These are phyloP conservation scores for Cadophora sp. DNA, from an alignment of 2,329 filamentous ascomycete genomes.

Conservation along the genomic window DNA sequence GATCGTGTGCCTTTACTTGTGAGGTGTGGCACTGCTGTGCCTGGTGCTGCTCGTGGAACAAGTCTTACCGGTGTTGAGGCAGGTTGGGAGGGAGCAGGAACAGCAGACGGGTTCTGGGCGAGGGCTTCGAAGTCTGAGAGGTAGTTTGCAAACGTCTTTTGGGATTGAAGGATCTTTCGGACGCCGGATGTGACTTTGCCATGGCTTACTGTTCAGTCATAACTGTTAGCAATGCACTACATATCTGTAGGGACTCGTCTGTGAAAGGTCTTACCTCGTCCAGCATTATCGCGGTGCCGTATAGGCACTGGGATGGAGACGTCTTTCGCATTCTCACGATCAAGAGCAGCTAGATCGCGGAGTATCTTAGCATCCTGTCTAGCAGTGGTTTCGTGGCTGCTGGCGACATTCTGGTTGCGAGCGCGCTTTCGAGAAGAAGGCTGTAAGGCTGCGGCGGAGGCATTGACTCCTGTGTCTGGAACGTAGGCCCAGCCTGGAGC, in stretches of 20 bases:
- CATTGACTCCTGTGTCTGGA: conserved; percentile 71
- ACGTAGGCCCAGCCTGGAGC: conserved; percentile 95
- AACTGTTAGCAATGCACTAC: neutral
- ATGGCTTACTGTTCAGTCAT: conserved; percentile 37
- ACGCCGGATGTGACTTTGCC: conserved; percentile 57
- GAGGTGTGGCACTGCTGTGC: conserved; percentile 32
- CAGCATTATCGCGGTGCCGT: conserved; percentile 55
- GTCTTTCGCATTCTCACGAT: conserved; percentile 79
- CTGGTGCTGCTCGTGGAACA: conserved; percentile 37
- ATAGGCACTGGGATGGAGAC: conserved; percentile 72
- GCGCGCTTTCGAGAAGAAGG: conserved; percentile 74
- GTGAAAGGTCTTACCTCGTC: conserved; percentile 45
- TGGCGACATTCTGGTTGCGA: conserved; percentile 58
- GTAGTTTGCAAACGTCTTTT: conserved; percentile 85
- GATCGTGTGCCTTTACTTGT: conserved; percentile 39
- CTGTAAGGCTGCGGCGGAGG: conserved; percentile 57
- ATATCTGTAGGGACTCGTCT: neutral
- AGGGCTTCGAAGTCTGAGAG: conserved; percentile 79
- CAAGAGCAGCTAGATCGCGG: conserved; percentile 82
- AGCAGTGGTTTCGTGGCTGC: conserved; percentile 73
- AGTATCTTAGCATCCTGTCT: conserved; percentile 82
- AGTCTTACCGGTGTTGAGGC: conserved; percentile 34
- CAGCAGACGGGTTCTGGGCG: conserved; percentile 47
- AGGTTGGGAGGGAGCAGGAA: conserved; percentile 40
- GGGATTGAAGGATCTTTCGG: conserved; percentile 78